phyloP scores from a whole-genome alignment of 2,329 filamentous ascomycete genomes.

The Epichloe elymi region DNA sequence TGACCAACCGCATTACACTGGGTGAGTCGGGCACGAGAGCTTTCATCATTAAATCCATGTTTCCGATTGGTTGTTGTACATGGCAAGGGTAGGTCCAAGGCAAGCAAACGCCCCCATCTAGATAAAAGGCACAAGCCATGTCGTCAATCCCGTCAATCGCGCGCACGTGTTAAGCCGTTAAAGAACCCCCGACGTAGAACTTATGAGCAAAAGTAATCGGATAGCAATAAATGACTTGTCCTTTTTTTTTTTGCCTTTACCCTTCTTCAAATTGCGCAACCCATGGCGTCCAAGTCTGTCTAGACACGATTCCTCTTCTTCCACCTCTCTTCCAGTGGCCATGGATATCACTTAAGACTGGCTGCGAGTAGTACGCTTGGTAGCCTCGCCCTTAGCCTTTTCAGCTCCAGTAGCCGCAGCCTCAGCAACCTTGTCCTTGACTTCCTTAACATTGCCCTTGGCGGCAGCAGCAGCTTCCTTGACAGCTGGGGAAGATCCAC shows the following conservation, averaged over 20 bases:
- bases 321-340: neutral
- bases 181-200: neutral
- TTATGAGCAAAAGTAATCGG: neutral
- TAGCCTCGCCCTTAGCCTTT: constrained; percentile 61
- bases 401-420: constrained; percentile 50
- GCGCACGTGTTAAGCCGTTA: neutral
- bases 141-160: neutral
- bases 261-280: neutral
- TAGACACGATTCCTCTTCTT: neutral
- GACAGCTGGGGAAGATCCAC: constrained; percentile 52
- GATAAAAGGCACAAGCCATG: constrained; percentile 3
- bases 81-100: constrained; percentile 3
- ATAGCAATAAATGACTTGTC: constrained; percentile 1
- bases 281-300: neutral
- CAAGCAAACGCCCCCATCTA: constrained; percentile 3
- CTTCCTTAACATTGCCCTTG: constrained; percentile 62
- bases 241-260: neutral
- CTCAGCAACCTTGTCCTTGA: constrained; percentile 51
- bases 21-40: too few relatives aligned
- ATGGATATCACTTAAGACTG: constrained; percentile 27
- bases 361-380: constrained; percentile 46
- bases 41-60: neutral
- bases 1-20: too few relatives aligned
- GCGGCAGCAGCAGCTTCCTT: constrained; percentile 56
- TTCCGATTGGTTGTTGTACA: constrained; percentile 3